phyloP scores from a whole-genome alignment of 257 asterid genomes.

The Nicotiana sylvestris region DNA sequence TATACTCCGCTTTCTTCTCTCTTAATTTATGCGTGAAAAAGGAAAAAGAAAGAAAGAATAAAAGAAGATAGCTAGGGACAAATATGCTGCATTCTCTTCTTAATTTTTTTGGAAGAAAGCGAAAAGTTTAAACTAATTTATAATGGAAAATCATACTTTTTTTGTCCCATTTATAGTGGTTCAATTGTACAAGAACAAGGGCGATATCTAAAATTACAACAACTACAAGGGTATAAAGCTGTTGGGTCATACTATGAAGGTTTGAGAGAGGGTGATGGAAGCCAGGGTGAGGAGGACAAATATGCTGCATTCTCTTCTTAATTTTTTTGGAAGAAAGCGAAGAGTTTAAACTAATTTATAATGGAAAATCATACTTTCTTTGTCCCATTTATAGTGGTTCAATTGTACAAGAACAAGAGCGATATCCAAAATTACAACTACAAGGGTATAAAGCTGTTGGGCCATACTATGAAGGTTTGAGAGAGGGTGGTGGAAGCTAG shows the following conservation, averaged over 20 bases:
- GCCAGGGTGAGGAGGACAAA: neutral
- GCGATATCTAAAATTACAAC: too few species aligned
- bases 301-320: neutral
- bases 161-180: neutral
- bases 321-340: neutral
- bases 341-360: neutral
- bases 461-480: too few species aligned
- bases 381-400: neutral
- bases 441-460: too few species aligned
- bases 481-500: too few species aligned
- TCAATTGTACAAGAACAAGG: too few species aligned
- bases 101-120: neutral
- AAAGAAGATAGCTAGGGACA: neutral
- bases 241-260: too few species aligned
- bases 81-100: neutral
- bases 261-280: too few species aligned
- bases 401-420: too few species aligned
- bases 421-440: too few species aligned
- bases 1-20: neutral
- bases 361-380: neutral
- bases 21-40: neutral
- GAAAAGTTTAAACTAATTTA: neutral
- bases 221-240: too few species aligned
- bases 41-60: neutral
- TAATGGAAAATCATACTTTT: neutral